These are phyloP conservation scores for Ophiostoma novo-ulmi DNA, from an alignment of 2,329 filamentous ascomycete genomes.

Conservation along the genomic window DNA sequence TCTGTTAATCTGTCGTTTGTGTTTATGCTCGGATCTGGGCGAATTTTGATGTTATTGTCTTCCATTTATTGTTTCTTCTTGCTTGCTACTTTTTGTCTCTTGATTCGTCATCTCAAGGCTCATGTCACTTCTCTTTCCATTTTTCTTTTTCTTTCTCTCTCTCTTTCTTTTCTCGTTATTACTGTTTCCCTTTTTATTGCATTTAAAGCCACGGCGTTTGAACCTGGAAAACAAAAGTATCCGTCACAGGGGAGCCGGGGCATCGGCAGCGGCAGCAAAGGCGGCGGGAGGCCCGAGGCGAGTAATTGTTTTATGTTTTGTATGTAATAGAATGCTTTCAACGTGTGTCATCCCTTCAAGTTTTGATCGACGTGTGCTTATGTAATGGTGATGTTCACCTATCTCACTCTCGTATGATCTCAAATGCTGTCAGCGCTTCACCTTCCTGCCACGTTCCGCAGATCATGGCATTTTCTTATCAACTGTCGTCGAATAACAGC, in stretches of 20 bases:
- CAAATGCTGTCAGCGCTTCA: too few species aligned
- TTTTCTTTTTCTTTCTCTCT: background rate
- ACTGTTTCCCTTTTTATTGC: background rate
- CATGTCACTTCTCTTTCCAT: background rate
- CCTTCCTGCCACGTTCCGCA: too few species aligned
- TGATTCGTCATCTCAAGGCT: background rate
- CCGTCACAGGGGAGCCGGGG: background rate
- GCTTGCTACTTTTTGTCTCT: background rate
- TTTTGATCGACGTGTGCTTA: background rate
- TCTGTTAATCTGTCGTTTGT: background rate
- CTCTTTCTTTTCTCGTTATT: background rate
- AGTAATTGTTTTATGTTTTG: background rate
- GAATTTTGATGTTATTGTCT: background rate
- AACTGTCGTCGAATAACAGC: too few species aligned
- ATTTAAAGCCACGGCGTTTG: conserved; percentile 23
- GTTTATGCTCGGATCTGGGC: background rate
- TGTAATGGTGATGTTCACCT: background rate
- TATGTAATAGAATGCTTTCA: background rate
- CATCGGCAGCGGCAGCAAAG: background rate
- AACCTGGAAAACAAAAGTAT: conserved; percentile 17
- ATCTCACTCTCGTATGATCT: too few species aligned
- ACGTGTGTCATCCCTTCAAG: background rate
- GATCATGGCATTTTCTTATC: too few species aligned
- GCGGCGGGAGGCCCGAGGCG: background rate
- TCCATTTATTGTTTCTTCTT: background rate